These are phyloP conservation scores for Penicillium sp. DNA, from an alignment of 2,329 filamentous ascomycete genomes.

Conservation along the genomic window DNA sequence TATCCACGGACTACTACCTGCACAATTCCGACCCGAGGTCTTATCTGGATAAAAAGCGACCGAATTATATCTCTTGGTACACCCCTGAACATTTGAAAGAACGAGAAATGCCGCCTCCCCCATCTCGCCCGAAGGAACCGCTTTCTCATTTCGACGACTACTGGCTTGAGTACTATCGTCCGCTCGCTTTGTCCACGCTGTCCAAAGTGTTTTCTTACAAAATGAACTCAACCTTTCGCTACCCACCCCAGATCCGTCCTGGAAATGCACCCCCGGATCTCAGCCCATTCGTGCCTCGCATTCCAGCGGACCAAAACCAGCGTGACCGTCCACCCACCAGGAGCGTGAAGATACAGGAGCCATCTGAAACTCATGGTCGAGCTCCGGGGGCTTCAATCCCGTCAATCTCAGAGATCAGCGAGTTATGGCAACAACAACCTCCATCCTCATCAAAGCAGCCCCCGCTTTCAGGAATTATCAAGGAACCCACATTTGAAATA, in stretches of 20 bases:
- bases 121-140: constrained; percentile 34
- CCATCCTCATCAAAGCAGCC: constrained; percentile 37
- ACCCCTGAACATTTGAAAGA: constrained; percentile 72
- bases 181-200: constrained; percentile 83
- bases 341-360: constrained; percentile 72
- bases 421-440: constrained; percentile 38
- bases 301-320: constrained; percentile 58
- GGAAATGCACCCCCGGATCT: constrained; percentile 72
- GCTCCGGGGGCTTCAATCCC: constrained; percentile 42
- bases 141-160: constrained; percentile 79
- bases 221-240: constrained; percentile 86
- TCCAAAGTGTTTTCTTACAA: constrained; percentile 90
- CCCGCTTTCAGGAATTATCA: constrained; percentile 60
- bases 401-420: constrained; percentile 23
- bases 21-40: constrained; percentile 83
- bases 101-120: constrained; percentile 59
- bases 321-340: constrained; percentile 57
- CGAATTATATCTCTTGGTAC: constrained; percentile 89
- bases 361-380: constrained; percentile 50
- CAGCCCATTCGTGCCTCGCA: constrained; percentile 84
- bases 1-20: constrained; percentile 92
- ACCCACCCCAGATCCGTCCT: constrained; percentile 73
- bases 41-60: constrained; percentile 66
- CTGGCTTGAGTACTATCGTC: constrained; percentile 96
- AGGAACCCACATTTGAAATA: constrained; percentile 48